These are phyloP conservation scores for Tieghemiomyces parasiticus DNA, from an alignment of 192 early-diverging fungal genomes.

Conservation along the genomic window DNA sequence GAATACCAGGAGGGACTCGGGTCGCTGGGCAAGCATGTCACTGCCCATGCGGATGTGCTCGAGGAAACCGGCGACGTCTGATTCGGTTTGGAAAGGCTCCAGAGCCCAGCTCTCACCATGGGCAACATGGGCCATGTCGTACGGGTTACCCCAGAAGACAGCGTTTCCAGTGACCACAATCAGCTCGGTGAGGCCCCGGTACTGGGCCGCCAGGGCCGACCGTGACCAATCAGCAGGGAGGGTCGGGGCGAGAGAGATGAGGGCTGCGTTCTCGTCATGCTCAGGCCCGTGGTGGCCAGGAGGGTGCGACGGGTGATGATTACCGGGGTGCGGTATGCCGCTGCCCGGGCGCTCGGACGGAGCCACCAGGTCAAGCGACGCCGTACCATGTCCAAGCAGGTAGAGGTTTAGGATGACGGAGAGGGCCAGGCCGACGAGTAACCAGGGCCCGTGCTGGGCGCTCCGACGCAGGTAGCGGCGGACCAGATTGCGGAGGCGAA, in stretches of 20 bases:
- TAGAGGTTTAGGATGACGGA: not conserved
- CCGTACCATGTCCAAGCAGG: no score
- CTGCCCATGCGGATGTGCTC: slow-evolving; percentile 26
- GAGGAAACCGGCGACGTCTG: slow-evolving; percentile 27
- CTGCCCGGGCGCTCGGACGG: no score
- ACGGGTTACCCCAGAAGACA: slow-evolving; percentile 21
- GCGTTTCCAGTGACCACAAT: slow-evolving; percentile 29
- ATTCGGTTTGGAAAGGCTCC: slow-evolving; percentile 18
- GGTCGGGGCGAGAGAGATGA: no score
- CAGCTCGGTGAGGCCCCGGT: slow-evolving; percentile 24
- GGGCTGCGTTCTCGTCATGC: no score
- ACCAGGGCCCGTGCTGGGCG: not conserved
- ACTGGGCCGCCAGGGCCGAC: slow-evolving; percentile 3
- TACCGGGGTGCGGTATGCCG: no score
- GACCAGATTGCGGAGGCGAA: not conserved
- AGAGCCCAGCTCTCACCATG: slow-evolving; percentile 27
- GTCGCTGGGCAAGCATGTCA: slow-evolving; percentile 22
- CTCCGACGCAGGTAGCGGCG: not conserved
- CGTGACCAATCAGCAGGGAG: no score
- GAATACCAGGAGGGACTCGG: slow-evolving; percentile 26
- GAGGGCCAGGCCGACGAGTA: not conserved
- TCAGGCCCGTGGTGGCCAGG: no score
- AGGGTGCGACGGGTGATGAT: no score
- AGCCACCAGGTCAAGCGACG: no score
- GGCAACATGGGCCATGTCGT: slow-evolving; percentile 17